Evolutionary conservation across 257 asterid species (phyloP), one percentile per base, ranked within the genome.

Genomic region (Osmanthus fragrans): DNA sequence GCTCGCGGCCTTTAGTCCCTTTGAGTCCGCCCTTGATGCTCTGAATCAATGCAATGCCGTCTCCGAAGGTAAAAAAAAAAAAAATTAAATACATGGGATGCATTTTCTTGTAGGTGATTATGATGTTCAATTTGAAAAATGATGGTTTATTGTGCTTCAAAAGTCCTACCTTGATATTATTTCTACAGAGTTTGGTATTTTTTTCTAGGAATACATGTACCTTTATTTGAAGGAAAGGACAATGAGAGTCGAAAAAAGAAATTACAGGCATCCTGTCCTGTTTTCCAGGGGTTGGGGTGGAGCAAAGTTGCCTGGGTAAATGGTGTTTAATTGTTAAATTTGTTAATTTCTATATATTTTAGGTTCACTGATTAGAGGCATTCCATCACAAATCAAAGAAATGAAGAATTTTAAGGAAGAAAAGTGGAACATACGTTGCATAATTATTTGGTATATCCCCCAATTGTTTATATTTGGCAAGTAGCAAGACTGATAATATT

Each of bases 11-110:
- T 95, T 95, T 79, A 88, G 82, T 75, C 98, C 98, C 12, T 95
- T 58, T 66, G 92, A 86, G 60, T 95, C 99, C 4, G 99, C 99
- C 7, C 96, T 89, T 4, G 99, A 95, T 64, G 99, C 99, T 34
- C 96, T 95, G 76, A 91, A 87, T 75, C 99, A 95, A 76, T 89
- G 96, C 88, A 95, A 90, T 80, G 89, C 98, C 36, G 82, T 95
- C 69, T 93, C 98, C 21, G 99, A 95, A 95, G 99, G 98, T 93
- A 76, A 16, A 65, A 36, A 36, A 1, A 16, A 7, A 4, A 9
- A 30, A 30, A 34, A 34, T 5, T 34, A 4, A 34, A 36, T 6
- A 36, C 5, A 36, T 36, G 10, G 4, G 11, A 23, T 63, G 70
- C 9, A 54, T 54, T 19, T 54, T 21, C 67, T 23, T 10, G 29